These are phyloP conservation scores for Brassica rapa DNA, from an alignment of 345 rosid genomes.

Conservation along the genomic window DNA sequence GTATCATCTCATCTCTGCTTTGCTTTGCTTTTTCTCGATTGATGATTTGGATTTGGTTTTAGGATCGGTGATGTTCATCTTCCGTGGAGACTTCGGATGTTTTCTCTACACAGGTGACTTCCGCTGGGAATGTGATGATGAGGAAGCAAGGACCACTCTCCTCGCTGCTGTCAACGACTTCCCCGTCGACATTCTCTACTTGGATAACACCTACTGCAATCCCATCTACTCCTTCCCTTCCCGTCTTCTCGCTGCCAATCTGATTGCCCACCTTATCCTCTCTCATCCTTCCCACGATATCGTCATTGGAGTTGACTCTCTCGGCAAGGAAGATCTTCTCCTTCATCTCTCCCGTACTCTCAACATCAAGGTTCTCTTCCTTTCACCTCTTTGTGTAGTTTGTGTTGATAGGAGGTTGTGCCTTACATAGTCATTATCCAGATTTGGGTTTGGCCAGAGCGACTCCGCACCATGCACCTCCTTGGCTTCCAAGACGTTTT, in stretches of 20 bases:
- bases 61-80: constrained; percentile 81
- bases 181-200: constrained; percentile 52
- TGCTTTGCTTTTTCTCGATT: background rate
- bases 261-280: constrained; percentile 64
- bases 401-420: background rate
- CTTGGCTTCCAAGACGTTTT: constrained; percentile 64
- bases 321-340: constrained; percentile 80
- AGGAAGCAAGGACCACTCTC: constrained; percentile 44
- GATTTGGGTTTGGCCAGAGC: constrained; percentile 98
- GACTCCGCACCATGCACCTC: constrained; percentile 79
- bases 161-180: constrained; percentile 47
- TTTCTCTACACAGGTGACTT: constrained; percentile 75
- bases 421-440: background rate
- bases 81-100: constrained; percentile 75
- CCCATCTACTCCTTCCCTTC: constrained; percentile 65
- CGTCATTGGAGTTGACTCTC: constrained; percentile 63
- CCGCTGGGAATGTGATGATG: constrained; percentile 60
- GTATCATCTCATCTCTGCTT: constrained; percentile 23
- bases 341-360: constrained; percentile 55
- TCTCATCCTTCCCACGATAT: constrained; percentile 72
- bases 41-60: background rate
- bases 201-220: constrained; percentile 82
- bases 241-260: constrained; percentile 55
- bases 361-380: constrained; percentile 49
- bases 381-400: background rate